Evolutionary conservation across 805 yeast genomes (phyloP), one percentile per base, ranked within the genome.

Genomic region (Saccharomycopsis sp.): DNA sequence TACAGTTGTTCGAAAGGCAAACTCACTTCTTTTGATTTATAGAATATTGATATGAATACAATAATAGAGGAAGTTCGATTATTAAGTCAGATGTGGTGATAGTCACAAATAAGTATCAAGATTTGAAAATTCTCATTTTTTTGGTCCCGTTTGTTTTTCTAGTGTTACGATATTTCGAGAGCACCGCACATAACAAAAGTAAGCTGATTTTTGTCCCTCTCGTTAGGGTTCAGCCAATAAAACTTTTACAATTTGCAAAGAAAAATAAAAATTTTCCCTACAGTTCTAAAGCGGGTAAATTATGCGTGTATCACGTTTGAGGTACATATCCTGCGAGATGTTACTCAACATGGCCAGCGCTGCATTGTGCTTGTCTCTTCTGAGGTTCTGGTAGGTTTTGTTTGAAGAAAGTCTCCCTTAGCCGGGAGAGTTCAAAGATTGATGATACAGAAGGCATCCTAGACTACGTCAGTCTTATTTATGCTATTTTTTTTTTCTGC

Each of bases 221-320:
- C 12, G 12, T 29, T 29, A 29, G 37, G n/a, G 37, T 44, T 44
- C 48, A 44, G 48, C 48, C 48, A 44, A 44, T 44, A 12, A 44
- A 44, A 44, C 48, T 44, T 44, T 44, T 44, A 44, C 48, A 44
- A 44, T 44, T 44, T 44, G 48, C 5, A 44, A 44, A 46, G 20
- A 46, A 46, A 46, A 46, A 46, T 46, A 46, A 18, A 2, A 21
- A 46, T 46, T 46, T 46, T 46, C 23, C 15, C n/a, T n/a, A n/a
- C n/a, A n/a, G n/a, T n/a, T n/a, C n/a, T n/a, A n/a, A n/a, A n/a
- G n/a, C n/a, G n/a, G n/a, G n/a, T n/a, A n/a, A n/a, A n/a, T n/a
- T n/a, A n/a, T n/a, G n/a, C n/a, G n/a, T n/a, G n/a, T n/a, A n/a
- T n/a, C n/a, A n/a, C n/a, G n/a, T n/a, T n/a, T n/a, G n/a, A n/a